These are phyloP conservation scores for Candida palmyrensis DNA, from an alignment of 805 yeast species.

Conservation along the genomic window DNA sequence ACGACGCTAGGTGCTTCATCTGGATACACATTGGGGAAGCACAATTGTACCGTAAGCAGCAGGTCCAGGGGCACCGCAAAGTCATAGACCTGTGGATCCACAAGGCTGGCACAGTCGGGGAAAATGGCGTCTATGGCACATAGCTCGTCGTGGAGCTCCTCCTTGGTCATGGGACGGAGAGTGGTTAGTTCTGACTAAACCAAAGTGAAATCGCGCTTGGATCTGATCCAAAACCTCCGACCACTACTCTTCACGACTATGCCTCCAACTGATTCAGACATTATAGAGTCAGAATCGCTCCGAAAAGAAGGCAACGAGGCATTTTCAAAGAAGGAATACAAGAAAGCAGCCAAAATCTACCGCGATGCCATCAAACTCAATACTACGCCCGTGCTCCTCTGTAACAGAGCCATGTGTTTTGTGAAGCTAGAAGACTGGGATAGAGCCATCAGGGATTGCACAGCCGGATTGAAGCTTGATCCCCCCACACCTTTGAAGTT, in stretches of 20 bases:
- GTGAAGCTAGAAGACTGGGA: constrained; percentile 46
- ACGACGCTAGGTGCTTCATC: constrained; percentile 54
- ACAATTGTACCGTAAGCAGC: constrained; percentile 54
- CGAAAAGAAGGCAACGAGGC: constrained; percentile 49
- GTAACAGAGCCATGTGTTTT: constrained; percentile 69
- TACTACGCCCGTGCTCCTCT: constrained; percentile 48
- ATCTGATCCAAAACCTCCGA: no score
- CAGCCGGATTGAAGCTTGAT: constrained; percentile 38
- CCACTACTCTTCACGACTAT: no score
- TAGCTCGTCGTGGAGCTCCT: constrained; percentile 65
- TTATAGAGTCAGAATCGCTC: constrained; percentile 19
- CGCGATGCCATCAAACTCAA: constrained; percentile 49
- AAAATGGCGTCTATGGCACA: constrained; percentile 84
- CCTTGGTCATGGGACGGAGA: constrained; percentile 19
- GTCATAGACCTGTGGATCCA: constrained; percentile 38
- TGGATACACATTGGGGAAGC: constrained; percentile 74
- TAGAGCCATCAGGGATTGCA: constrained; percentile 46
- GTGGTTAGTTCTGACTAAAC: neutral
- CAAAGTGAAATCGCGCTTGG: neutral
- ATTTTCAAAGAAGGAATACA: constrained; percentile 40
- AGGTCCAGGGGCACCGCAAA: constrained; percentile 60
- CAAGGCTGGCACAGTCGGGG: constrained; percentile 50
- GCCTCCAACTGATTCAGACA: neutral
- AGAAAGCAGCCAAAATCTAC: constrained; percentile 50
- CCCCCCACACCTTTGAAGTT: constrained; percentile 26